These are phyloP conservation scores for Capsicum pubescens DNA, from an alignment of 257 asterid genomes.

Conservation along the genomic window DNA sequence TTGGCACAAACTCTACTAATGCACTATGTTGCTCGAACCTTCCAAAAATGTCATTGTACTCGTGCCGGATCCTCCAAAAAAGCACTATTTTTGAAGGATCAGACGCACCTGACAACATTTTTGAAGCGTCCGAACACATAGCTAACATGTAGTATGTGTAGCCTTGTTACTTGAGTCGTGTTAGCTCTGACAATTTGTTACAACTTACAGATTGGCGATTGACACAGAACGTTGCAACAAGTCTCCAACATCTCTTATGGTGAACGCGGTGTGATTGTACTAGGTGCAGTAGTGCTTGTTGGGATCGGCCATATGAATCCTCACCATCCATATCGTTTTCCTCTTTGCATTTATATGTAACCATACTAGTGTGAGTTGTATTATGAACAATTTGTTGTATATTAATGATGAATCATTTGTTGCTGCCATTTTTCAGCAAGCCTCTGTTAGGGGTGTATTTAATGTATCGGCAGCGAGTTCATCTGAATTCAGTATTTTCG, in stretches of 20 bases:
- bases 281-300: not conserved
- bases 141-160: not conserved
- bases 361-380: not conserved
- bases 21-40: not conserved
- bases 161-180: not conserved
- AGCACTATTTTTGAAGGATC: not conserved
- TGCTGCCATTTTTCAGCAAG: not conserved
- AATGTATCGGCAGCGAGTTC: not conserved
- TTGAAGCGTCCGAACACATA: not conserved
- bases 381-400: not conserved
- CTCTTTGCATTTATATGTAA: not conserved
- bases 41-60: not conserved
- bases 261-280: not conserved
- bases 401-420: not conserved
- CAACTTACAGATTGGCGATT: not conserved
- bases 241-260: not conserved
- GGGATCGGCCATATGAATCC: not conserved
- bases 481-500: not conserved
- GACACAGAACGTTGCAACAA: not conserved
- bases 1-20: not conserved
- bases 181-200: not conserved
- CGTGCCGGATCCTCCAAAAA: not conserved
- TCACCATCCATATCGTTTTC: not conserved
- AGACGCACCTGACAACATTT: not conserved
- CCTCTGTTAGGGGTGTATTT: not conserved